Base-by-base conservation (phyloP, 23 red algal species). In the Gracilaria gracilis region DNA sequence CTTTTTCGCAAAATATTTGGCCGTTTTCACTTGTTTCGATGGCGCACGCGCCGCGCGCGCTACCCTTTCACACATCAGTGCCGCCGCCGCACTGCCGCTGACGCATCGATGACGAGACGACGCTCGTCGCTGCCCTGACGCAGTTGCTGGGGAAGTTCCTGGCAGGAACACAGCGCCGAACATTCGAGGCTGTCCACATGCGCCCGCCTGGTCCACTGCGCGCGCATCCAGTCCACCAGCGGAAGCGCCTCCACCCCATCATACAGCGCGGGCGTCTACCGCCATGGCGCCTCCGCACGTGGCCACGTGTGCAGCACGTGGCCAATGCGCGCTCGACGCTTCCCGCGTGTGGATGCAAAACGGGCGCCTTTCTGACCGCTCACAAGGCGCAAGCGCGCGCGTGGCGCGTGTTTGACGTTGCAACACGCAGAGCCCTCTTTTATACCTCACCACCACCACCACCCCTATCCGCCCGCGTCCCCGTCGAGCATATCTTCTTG, bases 351-450 rank as follows among this genome's bases (percentile, higher is more conserved):
- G 42, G 5, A 51, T 5, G 6, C 77, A 50, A 53, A 81, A 23
- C 12, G 21, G 5, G 50, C 24, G 25, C 17, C 77, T 40, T 39
- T 19, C 57, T 81, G 57, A 81, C 77, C 77, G 57, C 77, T 62
- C 57, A 58, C 5, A 7, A 7, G 42, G 42, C n/a, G n/a, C 42
- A 48, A 24, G 27, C 57, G 50, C 77, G 53, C 50, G 50, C 77
- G n/a, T 20, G 57, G 5, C 49, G 50, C 50, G 46, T 25, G 46
- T 62, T 46, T 46, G 42, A 46, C 42, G 42, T 46, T 46, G 42
- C 42, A 46, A 11, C 49, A 40, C 34, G 15, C 77, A 20, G 19
- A 48, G 31, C 27, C 12, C 27, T 53, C 14, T 32, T 12, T 29
- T 62, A 35, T 57, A 25, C 19, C 77, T 11, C 49, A 48, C 5